Evolutionary conservation across 768 basidiomycete species (phyloP).

Genomic region (Hericium rajendrae): DNA sequence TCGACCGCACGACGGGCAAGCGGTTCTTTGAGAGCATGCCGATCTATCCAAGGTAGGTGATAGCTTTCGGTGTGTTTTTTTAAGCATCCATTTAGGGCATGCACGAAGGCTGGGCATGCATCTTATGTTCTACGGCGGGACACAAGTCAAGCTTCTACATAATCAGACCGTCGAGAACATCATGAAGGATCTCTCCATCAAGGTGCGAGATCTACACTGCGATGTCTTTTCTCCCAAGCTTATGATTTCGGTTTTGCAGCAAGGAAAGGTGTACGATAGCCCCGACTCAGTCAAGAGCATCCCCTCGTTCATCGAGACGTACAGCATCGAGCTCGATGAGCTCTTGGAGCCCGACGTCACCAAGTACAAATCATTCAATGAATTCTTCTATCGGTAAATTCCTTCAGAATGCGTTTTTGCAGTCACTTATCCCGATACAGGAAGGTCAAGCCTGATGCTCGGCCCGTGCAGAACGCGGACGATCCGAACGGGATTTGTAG

Average conservation of each 20-base stretch:
- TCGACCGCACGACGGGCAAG: slow-evolving; percentile 35
- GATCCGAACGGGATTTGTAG: slow-evolving; percentile 47
- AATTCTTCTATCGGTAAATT: background rate
- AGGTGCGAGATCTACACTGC: slow-evolving; percentile 21
- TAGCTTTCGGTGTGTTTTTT: background rate
- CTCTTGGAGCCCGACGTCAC: slow-evolving; percentile 52
- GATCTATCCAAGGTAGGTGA: background rate
- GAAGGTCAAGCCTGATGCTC: slow-evolving; percentile 46
- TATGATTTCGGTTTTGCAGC: slow-evolving; percentile 18
- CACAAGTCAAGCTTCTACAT: slow-evolving; percentile 40
- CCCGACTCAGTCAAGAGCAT: slow-evolving; percentile 42
- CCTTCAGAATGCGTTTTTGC: background rate
- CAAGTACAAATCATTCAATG: slow-evolving; percentile 32
- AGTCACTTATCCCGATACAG: slow-evolving; percentile 17
- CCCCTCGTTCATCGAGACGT: slow-evolving; percentile 46
- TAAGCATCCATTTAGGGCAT: no score
- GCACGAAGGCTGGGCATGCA: slow-evolving; percentile 56
- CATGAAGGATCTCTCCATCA: slow-evolving; percentile 45
- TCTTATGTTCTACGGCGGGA: slow-evolving; percentile 53
- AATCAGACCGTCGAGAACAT: slow-evolving; percentile 37
- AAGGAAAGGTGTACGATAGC: slow-evolving; percentile 49
- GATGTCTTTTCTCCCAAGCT: background rate
- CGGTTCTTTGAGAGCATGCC: slow-evolving; percentile 22
- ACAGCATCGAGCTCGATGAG: slow-evolving; percentile 45
- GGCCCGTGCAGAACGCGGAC: slow-evolving; percentile 48